Conservation (phyloP, 192 early-diverging fungal species). For the Linnemannia elongata region DNA sequence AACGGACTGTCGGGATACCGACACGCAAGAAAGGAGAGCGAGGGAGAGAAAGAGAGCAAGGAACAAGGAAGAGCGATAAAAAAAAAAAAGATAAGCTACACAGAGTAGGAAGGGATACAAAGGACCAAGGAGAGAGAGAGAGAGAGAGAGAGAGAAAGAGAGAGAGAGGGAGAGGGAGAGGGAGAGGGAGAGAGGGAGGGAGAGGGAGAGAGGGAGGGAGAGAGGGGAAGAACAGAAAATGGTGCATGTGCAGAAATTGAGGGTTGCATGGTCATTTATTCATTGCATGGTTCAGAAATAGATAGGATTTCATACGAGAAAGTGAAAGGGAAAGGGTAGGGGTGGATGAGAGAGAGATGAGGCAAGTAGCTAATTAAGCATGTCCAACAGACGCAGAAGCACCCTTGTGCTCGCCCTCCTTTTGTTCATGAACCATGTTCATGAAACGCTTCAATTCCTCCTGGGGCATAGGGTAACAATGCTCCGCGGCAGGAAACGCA, state of each 20-base stretch:
- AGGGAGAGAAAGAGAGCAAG: background rate
- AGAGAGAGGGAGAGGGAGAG: background rate
- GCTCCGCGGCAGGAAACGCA: slow-evolving; percentile 81
- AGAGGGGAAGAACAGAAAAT: background rate
- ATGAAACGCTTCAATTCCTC: slow-evolving; percentile 66
- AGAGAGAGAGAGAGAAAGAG: background rate
- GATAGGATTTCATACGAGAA: background rate
- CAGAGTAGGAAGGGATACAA: background rate
- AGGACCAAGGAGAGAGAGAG: background rate
- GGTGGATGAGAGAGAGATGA: background rate
- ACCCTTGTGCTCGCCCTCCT: slow-evolving; percentile 5
- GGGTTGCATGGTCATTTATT: background rate
- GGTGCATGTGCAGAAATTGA: slow-evolving; percentile 5
- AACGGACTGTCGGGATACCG: background rate
- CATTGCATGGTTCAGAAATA: slow-evolving; percentile 4
- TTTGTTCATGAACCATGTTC: slow-evolving; percentile 25
- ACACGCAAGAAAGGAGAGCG: background rate
- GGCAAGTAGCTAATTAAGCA: background rate
- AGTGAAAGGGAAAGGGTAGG: background rate
- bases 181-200: background rate
- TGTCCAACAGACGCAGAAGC: slow-evolving; percentile 7
- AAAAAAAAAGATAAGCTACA: background rate
- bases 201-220: background rate
- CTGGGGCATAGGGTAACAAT: slow-evolving; percentile 86
- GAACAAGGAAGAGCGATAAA: background rate